These are phyloP conservation scores for Melanogaster broomeanus DNA, from an alignment of 768 basidiomycete genomes.

Conservation along the genomic window DNA sequence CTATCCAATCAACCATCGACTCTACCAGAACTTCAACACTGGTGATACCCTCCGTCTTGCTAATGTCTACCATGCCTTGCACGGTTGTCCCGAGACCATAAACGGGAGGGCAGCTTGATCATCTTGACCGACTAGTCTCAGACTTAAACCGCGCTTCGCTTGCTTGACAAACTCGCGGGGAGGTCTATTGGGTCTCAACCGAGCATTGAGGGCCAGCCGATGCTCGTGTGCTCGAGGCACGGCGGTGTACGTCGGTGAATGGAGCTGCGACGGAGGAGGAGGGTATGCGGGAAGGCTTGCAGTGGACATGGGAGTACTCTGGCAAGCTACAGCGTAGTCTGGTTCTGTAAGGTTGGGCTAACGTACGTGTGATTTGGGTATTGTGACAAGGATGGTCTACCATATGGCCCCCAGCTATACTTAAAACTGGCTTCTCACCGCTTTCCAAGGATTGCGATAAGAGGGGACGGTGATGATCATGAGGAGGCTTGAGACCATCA, in stretches of 20 bases:
- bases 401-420: slow-evolving; percentile 35
- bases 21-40: slow-evolving; percentile 67
- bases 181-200: slow-evolving; percentile 37
- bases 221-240: slow-evolving; percentile 56
- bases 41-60: slow-evolving; percentile 54
- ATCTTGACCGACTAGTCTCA: slow-evolving; percentile 57
- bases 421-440: slow-evolving; percentile 30
- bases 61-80: slow-evolving; percentile 56
- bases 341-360: slow-evolving; percentile 1
- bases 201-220: slow-evolving; percentile 48
- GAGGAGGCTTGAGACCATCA: no score
- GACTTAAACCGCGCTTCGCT: slow-evolving; percentile 51
- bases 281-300: slow-evolving; percentile 54
- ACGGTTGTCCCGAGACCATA: slow-evolving; percentile 55
- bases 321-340: slow-evolving; percentile 13
- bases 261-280: slow-evolving; percentile 34
- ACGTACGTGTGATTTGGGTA: slow-evolving; percentile 29
- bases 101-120: slow-evolving; percentile 50
- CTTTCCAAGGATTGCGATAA: slow-evolving; percentile 1
- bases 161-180: slow-evolving; percentile 58
- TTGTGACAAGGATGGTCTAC: slow-evolving; percentile 9
- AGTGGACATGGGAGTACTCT: slow-evolving; percentile 49
- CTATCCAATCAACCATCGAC: background rate
- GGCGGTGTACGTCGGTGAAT: slow-evolving; percentile 53
- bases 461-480: background rate